Base-by-base conservation (phyloP, 495 filamentous ascomycete genomes). In the Aspergillus ellipticus region DNA sequence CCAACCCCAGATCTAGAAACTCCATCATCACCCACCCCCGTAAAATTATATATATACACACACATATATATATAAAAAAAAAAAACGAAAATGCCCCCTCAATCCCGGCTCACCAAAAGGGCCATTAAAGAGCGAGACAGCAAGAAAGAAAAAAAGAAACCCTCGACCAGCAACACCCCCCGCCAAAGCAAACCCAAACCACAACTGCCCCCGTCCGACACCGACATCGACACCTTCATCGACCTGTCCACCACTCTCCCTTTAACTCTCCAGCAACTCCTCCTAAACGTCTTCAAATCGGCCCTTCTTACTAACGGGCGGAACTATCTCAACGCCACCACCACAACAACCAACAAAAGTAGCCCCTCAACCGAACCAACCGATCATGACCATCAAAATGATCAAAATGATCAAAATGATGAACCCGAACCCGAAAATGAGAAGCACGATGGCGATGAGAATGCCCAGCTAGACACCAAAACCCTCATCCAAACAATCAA, bases 401-500 rank as follows among this genome's bases (percentile, higher is more conserved):
- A 15, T 51, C 6, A 24, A 6, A 35, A 15, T 19, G 49, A 6
- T 31, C 2, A 20, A 9, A 17, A 1, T n/a, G 31, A 17, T 15
- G 26, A 16, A 6, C 37, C 42, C 17, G 54, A 68, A 13, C 69
- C 42, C 20, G 20, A 31, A 31, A n/a, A 35, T 29, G 24, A 46
- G 22, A n/a, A n/a, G 31, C 29, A 7, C 11, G 19, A 53, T 41
- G 53, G 46, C 22, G 28, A 57, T 17, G 49, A 66, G 45, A 20
- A 56, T 6, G 48, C 53, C 13, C 53, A 62, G 7, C 57, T 76
- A 2, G 75, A 80, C 24, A 77, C 82, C 9, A 71, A 78, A 22
- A 55, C 75, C 16, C 71, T 81, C 2, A 76, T 97, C 6, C 94
- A 97, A 65, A 79, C 81, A 17, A 81, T 97, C 21, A 98, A 97